Evolutionary conservation across 305 asterid genomes (phyloP).

Genomic region (Rubia tinctorum): DNA sequence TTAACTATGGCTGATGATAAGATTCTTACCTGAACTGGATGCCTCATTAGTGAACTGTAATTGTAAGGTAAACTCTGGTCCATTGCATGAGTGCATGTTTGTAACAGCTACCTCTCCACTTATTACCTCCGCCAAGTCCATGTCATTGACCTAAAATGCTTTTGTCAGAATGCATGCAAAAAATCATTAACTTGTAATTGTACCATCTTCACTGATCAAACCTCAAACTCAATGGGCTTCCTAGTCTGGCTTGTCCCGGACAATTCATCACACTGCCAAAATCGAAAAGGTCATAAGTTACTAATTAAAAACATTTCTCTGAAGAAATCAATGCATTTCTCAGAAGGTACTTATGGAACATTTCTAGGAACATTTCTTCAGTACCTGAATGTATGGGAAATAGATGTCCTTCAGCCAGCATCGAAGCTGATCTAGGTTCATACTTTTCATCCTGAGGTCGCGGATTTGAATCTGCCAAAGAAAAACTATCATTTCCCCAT

Average conservation of each 20-base stretch:
- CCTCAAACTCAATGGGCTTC: conserved; percentile 64
- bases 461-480: conserved; percentile 55
- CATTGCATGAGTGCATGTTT: conserved; percentile 58
- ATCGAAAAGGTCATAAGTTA: conserved; percentile 7
- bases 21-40: conserved; percentile 33
- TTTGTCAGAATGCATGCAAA: background rate
- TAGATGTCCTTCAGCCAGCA: conserved; percentile 65
- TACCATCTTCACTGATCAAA: conserved; percentile 18
- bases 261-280: conserved; percentile 65
- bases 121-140: conserved; percentile 44
- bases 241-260: conserved; percentile 46
- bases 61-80: conserved; percentile 53
- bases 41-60: conserved; percentile 34
- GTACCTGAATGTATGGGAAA: conserved; percentile 87
- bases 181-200: background rate
- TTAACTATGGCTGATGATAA: background rate
- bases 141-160: conserved; percentile 57
- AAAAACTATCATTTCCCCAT: background rate
- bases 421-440: conserved; percentile 28
- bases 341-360: background rate
- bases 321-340: background rate
- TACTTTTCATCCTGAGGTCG: conserved; percentile 33
- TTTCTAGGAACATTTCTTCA: no score
- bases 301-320: background rate
- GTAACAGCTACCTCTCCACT: conserved; percentile 75